phyloP scores from a whole-genome alignment of 306 rosid genomes.

The Trifolium subterraneum region DNA sequence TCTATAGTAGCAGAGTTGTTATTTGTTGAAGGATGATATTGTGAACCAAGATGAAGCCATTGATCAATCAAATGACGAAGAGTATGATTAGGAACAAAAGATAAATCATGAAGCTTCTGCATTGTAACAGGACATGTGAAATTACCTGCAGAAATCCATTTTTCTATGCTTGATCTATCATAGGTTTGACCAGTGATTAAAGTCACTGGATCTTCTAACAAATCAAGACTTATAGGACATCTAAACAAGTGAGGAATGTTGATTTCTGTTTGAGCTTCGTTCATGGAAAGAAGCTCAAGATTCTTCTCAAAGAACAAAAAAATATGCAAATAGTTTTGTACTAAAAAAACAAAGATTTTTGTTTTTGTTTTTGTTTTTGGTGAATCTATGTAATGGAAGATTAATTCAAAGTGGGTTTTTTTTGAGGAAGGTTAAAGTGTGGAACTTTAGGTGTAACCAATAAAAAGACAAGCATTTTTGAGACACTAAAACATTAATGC shows the following conservation, averaged over 20 bases:
- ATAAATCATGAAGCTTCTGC: constrained; percentile 85
- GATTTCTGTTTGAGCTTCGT: constrained; percentile 61
- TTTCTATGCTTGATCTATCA: constrained; percentile 84
- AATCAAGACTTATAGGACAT: constrained; percentile 92
- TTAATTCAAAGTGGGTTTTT: constrained; percentile 11
- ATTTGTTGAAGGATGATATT: constrained; percentile 44
- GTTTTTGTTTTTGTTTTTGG: background rate
- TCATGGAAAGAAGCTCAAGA: constrained; percentile 53
- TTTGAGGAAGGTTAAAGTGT: constrained; percentile 29
- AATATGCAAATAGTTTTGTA: background rate
- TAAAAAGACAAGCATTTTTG: constrained; percentile 40
- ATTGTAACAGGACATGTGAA: constrained; percentile 97
- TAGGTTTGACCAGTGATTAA: constrained; percentile 90
- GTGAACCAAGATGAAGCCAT: constrained; percentile 69
- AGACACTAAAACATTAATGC: constrained; percentile 47
- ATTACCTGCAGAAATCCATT: constrained; percentile 83
- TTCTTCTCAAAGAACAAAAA: constrained; percentile 4
- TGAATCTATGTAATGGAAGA: constrained; percentile 6
- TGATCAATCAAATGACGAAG: constrained; percentile 75
- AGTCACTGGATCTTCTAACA: constrained; percentile 90
- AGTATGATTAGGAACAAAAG: constrained; percentile 88
- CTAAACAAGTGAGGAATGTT: constrained; percentile 71
- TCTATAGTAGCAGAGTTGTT: constrained; percentile 49
- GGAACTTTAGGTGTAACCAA: constrained; percentile 42
- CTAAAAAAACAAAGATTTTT: background rate